Conservation (phyloP, 2,329 filamentous ascomycete species). For the Nannizzia gypsea region DNA sequence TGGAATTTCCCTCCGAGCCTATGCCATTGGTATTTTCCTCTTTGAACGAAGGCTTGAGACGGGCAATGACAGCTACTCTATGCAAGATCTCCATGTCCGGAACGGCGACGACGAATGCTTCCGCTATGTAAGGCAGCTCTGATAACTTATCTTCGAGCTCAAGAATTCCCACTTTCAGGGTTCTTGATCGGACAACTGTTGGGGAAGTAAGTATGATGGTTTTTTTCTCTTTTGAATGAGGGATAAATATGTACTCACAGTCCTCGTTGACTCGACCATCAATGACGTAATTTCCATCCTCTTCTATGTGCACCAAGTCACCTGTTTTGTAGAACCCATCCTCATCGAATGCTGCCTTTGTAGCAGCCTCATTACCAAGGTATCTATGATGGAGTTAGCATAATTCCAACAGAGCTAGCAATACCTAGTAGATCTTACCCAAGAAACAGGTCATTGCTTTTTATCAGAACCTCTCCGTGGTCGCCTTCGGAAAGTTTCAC, state of each 20-base stretch:
- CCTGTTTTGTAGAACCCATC: constrained; percentile 17
- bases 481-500: constrained; percentile 9
- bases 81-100: constrained; percentile 9
- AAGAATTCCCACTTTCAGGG: constrained; percentile 9
- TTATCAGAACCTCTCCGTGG: constrained; percentile 11
- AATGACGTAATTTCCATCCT: constrained; percentile 12
- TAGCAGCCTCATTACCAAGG: constrained; percentile 8
- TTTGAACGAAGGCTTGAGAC: constrained; percentile 1
- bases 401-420: background rate
- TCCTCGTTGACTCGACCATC: constrained; percentile 15
- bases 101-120: constrained; percentile 12
- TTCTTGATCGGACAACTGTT: background rate
- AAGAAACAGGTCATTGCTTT: constrained; percentile 5
- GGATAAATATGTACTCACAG: constrained; percentile 10
- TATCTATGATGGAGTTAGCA: constrained; percentile 5
- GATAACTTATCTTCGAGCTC: constrained; percentile 13
- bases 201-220: background rate
- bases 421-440: background rate
- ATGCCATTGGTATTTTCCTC: background rate
- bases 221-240: background rate
- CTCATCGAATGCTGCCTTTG: constrained; percentile 9
- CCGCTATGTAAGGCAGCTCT: constrained; percentile 14
- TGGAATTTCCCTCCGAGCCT: background rate
- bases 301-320: constrained; percentile 12
- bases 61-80: constrained; percentile 8